Evolutionary conservation across 2,329 filamentous ascomycete genomes (phyloP), one percentile per base, ranked within the genome.

Genomic region (Ascochyta koolunga): DNA sequence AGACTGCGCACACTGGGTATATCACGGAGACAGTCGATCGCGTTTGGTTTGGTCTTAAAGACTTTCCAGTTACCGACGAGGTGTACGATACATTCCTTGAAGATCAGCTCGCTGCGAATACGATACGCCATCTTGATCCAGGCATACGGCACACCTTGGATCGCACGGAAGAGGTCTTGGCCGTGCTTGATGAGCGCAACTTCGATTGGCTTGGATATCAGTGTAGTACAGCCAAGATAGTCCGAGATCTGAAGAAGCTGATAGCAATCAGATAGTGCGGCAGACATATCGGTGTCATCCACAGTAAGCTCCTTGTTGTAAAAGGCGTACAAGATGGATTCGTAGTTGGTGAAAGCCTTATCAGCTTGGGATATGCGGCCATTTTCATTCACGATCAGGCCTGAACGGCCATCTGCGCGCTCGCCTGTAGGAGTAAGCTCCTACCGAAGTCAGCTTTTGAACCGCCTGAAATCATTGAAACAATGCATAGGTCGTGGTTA

Each of bases 91-190:
- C 74, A 77, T 54, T 81, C 78, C 19, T 70, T 72, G 73, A 78
- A 81, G 59, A 78, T 76, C 4, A 73, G 54, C 35, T 77, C 76
- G 21, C 77, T 81, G 37, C 73, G 72, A 41, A 84, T 73, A n/a
- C 77, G 77, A 36, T 68, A 61, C 7, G 74, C 77, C 41, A 83
- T 74, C 15, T 75, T 69, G 11, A 79, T 68, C 82, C 82, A 85
- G 0, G 61, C 66, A 13, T 73, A 58, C 0, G 82, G 80, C 27
- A 73, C 72, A 18, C 59, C 54, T 10, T 77, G 64, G 54, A 84
- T 79, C 5, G 76, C 71, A 13, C 68, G 71, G 65, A 77, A 81
- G 7, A 84, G 71, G 5, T 68, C 61, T 55, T 81, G 78, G 18
- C 78, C 79, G 29, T 78, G 76, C 43, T 76, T 75, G 48, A 82